Evolutionary conservation across 306 rosid species (phyloP).

Genomic region (Mimosa pudica): DNA sequence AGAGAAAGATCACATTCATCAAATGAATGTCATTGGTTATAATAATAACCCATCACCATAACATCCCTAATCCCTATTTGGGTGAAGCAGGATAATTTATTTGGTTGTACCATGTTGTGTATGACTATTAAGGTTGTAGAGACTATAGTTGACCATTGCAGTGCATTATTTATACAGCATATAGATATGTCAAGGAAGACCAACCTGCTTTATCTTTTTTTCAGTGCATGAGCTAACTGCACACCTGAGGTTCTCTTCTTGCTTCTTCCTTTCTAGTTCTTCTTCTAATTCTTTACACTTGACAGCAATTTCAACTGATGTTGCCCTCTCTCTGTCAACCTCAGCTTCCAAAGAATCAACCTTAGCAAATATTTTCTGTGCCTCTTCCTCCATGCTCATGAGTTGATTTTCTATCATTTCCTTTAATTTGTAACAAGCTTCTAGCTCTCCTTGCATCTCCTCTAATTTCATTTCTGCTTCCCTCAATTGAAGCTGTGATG

Average conservation of each 20-base stretch:
- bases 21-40: not conserved
- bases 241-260: constrained; percentile 47
- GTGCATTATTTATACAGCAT: not conserved
- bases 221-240: constrained; percentile 44
- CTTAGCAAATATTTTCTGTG: constrained; percentile 56
- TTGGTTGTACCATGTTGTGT: not conserved
- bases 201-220: constrained; percentile 72
- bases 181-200: constrained; percentile 30
- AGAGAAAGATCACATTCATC: constrained; percentile 20
- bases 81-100: constrained; percentile 18
- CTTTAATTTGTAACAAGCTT: constrained; percentile 55
- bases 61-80: not conserved
- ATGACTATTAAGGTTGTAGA: not conserved
- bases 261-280: constrained; percentile 56
- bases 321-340: constrained; percentile 54
- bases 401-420: constrained; percentile 65
- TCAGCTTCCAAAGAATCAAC: constrained; percentile 55
- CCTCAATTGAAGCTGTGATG: constrained; percentile 57
- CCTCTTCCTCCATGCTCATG: constrained; percentile 63
- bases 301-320: constrained; percentile 50
- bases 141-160: not conserved
- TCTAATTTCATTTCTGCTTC: constrained; percentile 64
- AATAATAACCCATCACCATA: not conserved
- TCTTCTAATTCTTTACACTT: constrained; percentile 55
- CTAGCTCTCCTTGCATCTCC: constrained; percentile 62